Base-by-base conservation (phyloP, 2,329 filamentous ascomycete genomes). In the Trichoderma oligosporum region DNA sequence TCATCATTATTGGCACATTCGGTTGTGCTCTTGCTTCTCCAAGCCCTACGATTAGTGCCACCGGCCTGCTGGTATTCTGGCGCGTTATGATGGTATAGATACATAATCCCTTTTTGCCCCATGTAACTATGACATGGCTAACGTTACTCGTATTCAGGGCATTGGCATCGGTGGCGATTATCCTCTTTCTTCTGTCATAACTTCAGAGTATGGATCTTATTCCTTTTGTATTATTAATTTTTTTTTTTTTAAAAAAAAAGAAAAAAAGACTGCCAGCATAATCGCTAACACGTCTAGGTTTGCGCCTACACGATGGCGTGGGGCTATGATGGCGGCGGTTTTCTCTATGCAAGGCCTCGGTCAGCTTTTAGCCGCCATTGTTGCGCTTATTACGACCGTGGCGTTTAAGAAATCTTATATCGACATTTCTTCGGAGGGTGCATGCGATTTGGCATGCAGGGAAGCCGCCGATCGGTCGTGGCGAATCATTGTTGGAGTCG, bases 331-430 rank as follows among this genome's bases (percentile, higher is more conserved):
- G 78, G 87, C 85, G 9, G 81, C 87, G 14, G 88, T 93, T 47
- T 94, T 94, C 67, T 88, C 87, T 35, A 92, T 92, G 88, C 89
- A 94, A 66, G 88, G 88, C 46, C 77, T 91, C 24, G 89, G 89
- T n/a, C 88, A 93, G 66, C 83, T 93, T 51, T 76, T 78, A 18
- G 86, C 87, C 11, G 86, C 87, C 24, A 75, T 91, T 5, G 80
- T 92, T 18, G 83, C 87, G 11, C 75, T 93, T 31, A 81, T 91
- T 54, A 86, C 85, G 35, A 86, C 85, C 0, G 73, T 79, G 14
- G 82, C 80, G 2, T 90, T 89, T 73, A 84, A 83, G 64, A 66
- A 69, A 16, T 73, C 77, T 1, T 82, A 81, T 60, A 61, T 71
- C 45, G 65, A 65, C 36, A 71, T 78, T 18, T 70, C 78, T 9